Percentiles rank a stretch among this genome's conserved stretches.
Conservation (phyloP, 805 yeast genomes). For the Cyberlindnera subsufficiens region DNA sequence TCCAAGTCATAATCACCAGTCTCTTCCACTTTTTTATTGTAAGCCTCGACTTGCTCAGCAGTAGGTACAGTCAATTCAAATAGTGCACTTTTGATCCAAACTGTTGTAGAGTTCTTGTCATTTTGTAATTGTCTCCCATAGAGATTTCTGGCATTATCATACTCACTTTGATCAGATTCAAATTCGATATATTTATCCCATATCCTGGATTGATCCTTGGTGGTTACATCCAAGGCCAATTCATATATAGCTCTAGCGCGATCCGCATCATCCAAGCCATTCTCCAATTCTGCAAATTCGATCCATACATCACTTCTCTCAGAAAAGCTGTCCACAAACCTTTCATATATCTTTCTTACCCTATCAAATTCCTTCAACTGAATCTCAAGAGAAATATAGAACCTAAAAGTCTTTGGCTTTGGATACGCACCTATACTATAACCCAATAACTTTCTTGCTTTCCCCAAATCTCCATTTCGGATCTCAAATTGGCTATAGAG, state of each 20-base stretch:
- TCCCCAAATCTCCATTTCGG: conserved; percentile 44
- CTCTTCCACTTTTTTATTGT: conserved; percentile 19
- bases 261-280: conserved; percentile 56
- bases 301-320: conserved; percentile 44
- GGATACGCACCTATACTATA: conserved; percentile 64
- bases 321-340: conserved; percentile 48
- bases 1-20: conserved; percentile 37
- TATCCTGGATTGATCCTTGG: conserved; percentile 16
- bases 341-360: conserved; percentile 66
- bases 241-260: conserved; percentile 62
- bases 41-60: conserved; percentile 38
- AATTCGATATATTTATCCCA: conserved; percentile 46
- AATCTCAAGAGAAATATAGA: conserved; percentile 65
- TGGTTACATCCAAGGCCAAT: conserved; percentile 34
- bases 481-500: conserved; percentile 66
- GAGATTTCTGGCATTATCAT: conserved; percentile 46
- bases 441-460: conserved; percentile 69
- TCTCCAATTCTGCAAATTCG: conserved; percentile 65
- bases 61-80: conserved; percentile 68
- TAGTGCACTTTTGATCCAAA: conserved; percentile 64
- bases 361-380: conserved; percentile 74
- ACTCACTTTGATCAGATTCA: conserved; percentile 56
- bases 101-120: conserved; percentile 28
- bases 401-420: conserved; percentile 48
- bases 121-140: conserved; percentile 34